These are phyloP conservation scores for Apophysomyces sp. DNA, from an alignment of 371 early-diverging fungal species.

Conservation along the genomic window DNA sequence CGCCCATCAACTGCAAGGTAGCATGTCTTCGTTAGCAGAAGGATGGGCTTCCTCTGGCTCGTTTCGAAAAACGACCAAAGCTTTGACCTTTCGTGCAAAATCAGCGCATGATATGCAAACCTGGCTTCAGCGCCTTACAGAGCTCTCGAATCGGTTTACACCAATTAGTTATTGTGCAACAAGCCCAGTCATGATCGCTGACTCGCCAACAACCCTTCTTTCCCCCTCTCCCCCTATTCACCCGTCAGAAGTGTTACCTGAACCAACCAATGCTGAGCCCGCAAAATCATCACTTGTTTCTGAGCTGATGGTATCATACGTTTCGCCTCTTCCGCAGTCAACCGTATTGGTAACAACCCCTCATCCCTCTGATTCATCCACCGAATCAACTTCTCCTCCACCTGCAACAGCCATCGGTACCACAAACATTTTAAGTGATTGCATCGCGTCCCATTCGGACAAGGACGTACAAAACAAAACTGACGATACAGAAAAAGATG, in stretches of 20 bases:
- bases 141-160: slow-evolving; percentile 24
- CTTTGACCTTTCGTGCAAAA: slow-evolving; percentile 32
- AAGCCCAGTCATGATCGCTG: background rate
- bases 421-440: background rate
- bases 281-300: too few relatives aligned
- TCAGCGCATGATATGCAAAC: slow-evolving; percentile 37
- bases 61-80: slow-evolving; percentile 1
- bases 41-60: background rate
- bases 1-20: background rate
- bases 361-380: background rate
- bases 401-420: background rate
- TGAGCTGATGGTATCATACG: too few relatives aligned
- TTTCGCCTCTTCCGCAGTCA: too few relatives aligned
- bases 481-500: background rate
- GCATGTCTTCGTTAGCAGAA: background rate
- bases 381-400: background rate
- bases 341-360: background rate
- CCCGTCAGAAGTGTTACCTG: background rate
- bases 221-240: background rate
- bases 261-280: too few relatives aligned
- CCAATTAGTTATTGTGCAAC: slow-evolving; percentile 1
- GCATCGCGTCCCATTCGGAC: background rate
- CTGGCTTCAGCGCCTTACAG: slow-evolving; percentile 31
- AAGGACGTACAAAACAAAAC: background rate
- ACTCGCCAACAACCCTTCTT: background rate